Evolutionary conservation across 2,329 filamentous ascomycete genomes (phyloP).

Genomic region (Cladobotryum mycophilum): DNA sequence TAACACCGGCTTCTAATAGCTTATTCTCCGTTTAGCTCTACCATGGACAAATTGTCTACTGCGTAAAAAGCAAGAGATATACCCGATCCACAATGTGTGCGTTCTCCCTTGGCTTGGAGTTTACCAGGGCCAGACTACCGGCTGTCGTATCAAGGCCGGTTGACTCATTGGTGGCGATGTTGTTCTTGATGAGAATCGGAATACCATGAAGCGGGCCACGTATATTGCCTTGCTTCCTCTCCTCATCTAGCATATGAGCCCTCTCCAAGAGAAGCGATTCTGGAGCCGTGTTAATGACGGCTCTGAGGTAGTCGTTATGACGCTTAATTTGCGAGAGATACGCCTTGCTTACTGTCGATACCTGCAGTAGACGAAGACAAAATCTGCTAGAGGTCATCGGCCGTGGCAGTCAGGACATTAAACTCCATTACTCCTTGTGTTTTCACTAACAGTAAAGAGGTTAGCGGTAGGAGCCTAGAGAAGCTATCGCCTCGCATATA

Average conservation of each 20-base stretch:
- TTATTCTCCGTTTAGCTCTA: no score
- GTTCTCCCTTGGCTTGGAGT: slow-evolving; percentile 12
- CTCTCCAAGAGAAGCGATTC: background rate
- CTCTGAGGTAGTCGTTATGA: slow-evolving; percentile 12
- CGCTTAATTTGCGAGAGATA: slow-evolving; percentile 13
- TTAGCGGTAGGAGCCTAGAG: no score
- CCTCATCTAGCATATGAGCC: slow-evolving; percentile 12
- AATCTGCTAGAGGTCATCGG: background rate
- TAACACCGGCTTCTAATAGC: no score
- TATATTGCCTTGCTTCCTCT: slow-evolving; percentile 9
- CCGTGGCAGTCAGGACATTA: slow-evolving; percentile 3
- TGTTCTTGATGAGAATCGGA: slow-evolving; percentile 16
- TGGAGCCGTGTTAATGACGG: slow-evolving; percentile 10
- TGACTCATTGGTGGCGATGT: slow-evolving; percentile 9
- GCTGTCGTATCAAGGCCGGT: slow-evolving; percentile 11
- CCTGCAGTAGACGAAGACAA: background rate
- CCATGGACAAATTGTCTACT: no score
- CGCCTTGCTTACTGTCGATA: slow-evolving; percentile 8
- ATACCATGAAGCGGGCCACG: slow-evolving; percentile 15
- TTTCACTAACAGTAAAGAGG: no score
- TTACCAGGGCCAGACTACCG: slow-evolving; percentile 12
- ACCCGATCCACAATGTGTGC: slow-evolving; percentile 8
- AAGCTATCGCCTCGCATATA: no score
- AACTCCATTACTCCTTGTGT: background rate
- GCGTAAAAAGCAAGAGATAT: no score